Base-by-base conservation (phyloP, 805 yeast species). In the Monosporozyma siamensis region DNA sequence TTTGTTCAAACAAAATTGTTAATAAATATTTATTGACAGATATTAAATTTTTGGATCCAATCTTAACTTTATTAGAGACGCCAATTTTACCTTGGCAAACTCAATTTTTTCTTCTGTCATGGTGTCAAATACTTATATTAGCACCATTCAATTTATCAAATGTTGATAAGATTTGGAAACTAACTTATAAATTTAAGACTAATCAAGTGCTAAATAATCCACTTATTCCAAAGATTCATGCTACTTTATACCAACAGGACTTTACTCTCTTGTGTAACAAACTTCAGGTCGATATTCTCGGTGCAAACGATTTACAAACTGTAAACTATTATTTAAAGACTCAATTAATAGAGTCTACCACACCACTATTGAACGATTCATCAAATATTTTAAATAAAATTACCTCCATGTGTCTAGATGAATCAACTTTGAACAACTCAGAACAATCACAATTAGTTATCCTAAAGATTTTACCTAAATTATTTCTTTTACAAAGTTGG, bases 71-170 rank as follows among this genome's bases (percentile, higher is more conserved):
- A 17, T 43, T 71, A 9, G 7, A 22, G 1, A 7, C 22, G 0
- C 6, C 31, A 4, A 15, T 25, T 5, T 22, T 18, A 5, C 30
- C 48, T 6, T 77, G 82, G 84, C 67, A 71, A 39, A 66, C 66
- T 24, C 55, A 63, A 27, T 78, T 66, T 44, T 59, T 80, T 9
- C 54, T 78, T 34, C 59, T 87, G 7, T 64, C 82, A 3, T 89
- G 95, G 95, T 67, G 86, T 8, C 71, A 81, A 0, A 75, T 80
- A 8, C 63, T 88, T 18, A 71, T 78, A 0, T 63, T 83, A n/a
- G 75, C 80, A 0, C 97, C 97, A 0, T 88, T 89, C 54, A 70
- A 75, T 2, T 63, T 89, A 21, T 61, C 58, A 0, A 57, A 72
- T 24, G 48, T 52, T 1, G 41, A 56, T 2, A 51, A 80, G 1